Evolutionary conservation across 2,329 filamentous ascomycete species (phyloP).

Genomic region (Fusarium neocosmosporiellum): DNA sequence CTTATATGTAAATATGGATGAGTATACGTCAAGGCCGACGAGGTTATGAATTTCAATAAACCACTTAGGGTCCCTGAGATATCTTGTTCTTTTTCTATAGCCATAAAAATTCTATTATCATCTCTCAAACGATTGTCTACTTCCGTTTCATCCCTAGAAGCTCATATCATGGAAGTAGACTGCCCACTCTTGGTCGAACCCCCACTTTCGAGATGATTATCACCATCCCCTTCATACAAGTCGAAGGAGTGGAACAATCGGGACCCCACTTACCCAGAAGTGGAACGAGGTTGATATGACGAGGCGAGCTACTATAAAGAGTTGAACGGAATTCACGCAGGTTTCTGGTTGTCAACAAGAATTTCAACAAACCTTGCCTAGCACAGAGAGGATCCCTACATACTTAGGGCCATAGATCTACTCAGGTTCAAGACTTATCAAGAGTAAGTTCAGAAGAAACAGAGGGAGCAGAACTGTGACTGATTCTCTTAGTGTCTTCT

Average conservation of each 20-base stretch:
- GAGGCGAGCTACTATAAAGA: neutral
- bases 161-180: neutral
- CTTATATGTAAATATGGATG: neutral
- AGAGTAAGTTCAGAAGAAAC: neutral
- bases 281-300: neutral
- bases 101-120: neutral
- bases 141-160: neutral
- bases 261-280: neutral
- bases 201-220: neutral
- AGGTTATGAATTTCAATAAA: neutral
- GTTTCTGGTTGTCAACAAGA: neutral
- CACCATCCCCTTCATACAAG: neutral
- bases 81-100: neutral
- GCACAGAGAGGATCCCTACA: neutral
- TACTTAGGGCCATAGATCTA: neutral
- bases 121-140: neutral
- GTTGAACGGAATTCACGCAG: neutral
- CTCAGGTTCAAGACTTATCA: accelerated
- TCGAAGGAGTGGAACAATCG: neutral
- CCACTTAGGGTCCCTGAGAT: no score
- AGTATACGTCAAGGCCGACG: neutral
- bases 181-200: neutral
- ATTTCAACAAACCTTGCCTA: neutral
- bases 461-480: accelerated
- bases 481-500: neutral